Evolutionary conservation across 108 stramenopile species (phyloP), one percentile per base, ranked within the genome.

Genomic region (Cyclostephanos tholiformis): DNA sequence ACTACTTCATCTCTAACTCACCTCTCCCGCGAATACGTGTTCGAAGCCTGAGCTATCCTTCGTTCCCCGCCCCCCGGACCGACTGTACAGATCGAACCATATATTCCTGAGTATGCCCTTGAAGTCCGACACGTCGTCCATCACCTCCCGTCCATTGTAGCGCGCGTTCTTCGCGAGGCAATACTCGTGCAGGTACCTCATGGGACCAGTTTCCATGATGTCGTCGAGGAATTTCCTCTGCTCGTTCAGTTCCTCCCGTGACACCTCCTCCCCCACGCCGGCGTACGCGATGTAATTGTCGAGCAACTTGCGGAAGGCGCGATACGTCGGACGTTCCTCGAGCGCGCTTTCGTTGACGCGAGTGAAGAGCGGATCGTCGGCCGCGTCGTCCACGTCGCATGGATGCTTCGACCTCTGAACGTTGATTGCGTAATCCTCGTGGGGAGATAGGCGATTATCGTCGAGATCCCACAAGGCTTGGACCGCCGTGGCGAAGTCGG

Each of bases 21-120:
- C 86, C 76, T 97, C 97, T 13, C 97, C 97, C 10, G 96, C 91
- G 70, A 97, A 97, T 12, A 96, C 95, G 67, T 97, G 97, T 53
- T 97, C 97, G 70, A 97, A 97, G 14, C 95, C 95, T 20, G 86
- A 88, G 17, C 90, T 92, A 71, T 97, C 97, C 72, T 52, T 55
- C 74, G 65, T 72, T 30, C 64, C 32, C 44, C 56, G n/a, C 13
- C 86, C 76, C 11, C 77, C 65, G 14, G 74, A 77, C 11, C 97
- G 91, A 51, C 82, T 71, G 79, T 97, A 97, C 60, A 95, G 25
- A 16, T 91, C 81, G 71, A 97, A 96, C 97, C 97, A 97, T 17
- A 94, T 89, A 25, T 86, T 71, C 51, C 93, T 72, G 64, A 97
- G 72, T 11, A 91, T 41, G 10, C 82, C 67, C 63, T 77, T 77